These are phyloP conservation scores for Wickerhamiella alocasiicola DNA, from an alignment of 805 yeast genomes.

Conservation along the genomic window DNA sequence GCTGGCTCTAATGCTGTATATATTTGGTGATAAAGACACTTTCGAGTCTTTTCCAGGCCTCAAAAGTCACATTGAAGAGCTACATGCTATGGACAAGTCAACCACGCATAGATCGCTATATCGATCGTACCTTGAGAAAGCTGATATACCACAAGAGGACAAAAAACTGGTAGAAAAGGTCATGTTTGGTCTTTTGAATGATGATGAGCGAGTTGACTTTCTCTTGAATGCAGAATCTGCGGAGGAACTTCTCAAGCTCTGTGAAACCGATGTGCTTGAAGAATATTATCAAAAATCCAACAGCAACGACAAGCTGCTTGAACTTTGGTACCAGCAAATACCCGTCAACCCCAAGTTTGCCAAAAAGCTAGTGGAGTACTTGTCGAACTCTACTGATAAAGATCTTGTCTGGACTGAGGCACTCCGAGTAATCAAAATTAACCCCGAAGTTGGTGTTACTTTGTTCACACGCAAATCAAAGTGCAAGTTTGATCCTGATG, in stretches of 20 bases:
- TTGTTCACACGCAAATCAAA: constrained; percentile 24
- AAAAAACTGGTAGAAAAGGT: constrained; percentile 5
- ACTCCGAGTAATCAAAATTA: constrained; percentile 25
- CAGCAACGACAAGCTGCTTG: constrained; percentile 16
- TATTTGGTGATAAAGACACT: constrained; percentile 19
- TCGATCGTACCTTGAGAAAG: neutral
- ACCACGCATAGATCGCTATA: neutral
- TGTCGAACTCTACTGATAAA: constrained; percentile 20
- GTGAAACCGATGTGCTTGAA: neutral
- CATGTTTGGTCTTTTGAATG: constrained; percentile 10
- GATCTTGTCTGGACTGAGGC: constrained; percentile 30
- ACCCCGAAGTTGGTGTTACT: constrained; percentile 25
- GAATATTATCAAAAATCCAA: neutral
- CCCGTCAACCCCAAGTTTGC: constrained; percentile 20
- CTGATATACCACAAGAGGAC: neutral
- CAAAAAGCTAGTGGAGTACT: constrained; percentile 21
- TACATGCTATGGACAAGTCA: neutral
- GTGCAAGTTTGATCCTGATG: constrained; percentile 21
- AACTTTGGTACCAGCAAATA: constrained; percentile 22
- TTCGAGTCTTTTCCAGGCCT: constrained; percentile 23
- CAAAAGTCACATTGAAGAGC: constrained; percentile 10
- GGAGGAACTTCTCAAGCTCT: constrained; percentile 4
- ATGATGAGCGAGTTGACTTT: constrained; percentile 13
- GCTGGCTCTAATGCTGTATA: constrained; percentile 18
- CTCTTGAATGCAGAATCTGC: constrained; percentile 11